phyloP scores from a whole-genome alignment of 2,329 filamentous ascomycete genomes.

The Pyricularia grisea region DNA sequence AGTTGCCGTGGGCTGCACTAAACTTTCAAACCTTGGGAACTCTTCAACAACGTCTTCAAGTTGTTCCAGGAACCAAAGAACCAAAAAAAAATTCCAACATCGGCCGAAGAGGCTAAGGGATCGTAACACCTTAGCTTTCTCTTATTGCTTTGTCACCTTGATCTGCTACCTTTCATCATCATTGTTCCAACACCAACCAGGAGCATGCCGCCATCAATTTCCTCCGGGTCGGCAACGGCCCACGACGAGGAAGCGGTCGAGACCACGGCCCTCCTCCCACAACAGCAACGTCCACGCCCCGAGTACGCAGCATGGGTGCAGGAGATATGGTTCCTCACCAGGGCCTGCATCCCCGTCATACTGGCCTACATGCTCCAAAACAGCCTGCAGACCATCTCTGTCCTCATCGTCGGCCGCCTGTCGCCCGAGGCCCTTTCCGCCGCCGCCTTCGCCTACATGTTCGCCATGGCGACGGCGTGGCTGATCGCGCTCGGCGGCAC shows the following conservation, averaged over 20 bases:
- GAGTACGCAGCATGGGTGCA: constrained; percentile 24
- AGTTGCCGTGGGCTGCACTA: neutral
- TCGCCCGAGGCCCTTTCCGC: constrained; percentile 74
- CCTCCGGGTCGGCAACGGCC: neutral
- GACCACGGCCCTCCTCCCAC: neutral
- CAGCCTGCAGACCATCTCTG: constrained; percentile 72
- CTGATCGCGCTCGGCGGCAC: constrained; percentile 78
- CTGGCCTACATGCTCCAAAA: constrained; percentile 81
- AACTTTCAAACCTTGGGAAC: too few species aligned
- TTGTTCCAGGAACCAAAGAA: too few species aligned
- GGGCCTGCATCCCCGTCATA: constrained; percentile 67
- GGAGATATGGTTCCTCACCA: constrained; percentile 61
- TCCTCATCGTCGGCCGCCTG: constrained; percentile 70
- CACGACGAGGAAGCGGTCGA: neutral
- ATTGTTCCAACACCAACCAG: neutral
- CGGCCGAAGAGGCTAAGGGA: neutral
- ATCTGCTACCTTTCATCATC: neutral
- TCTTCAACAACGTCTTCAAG: too few species aligned
- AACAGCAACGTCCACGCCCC: neutral
- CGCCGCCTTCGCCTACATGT: constrained; percentile 87
- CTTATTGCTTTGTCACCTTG: neutral
- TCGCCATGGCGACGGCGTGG: constrained; percentile 84
- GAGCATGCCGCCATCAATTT: neutral
- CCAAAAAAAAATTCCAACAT: too few species aligned
- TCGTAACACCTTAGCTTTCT: too few species aligned